A percentile compares a stretch with the other conserved stretches of the same genome.
These are phyloP conservation scores for Annona squamosa DNA, from an alignment of 164 flowering plant species.

Conservation along the genomic window DNA sequence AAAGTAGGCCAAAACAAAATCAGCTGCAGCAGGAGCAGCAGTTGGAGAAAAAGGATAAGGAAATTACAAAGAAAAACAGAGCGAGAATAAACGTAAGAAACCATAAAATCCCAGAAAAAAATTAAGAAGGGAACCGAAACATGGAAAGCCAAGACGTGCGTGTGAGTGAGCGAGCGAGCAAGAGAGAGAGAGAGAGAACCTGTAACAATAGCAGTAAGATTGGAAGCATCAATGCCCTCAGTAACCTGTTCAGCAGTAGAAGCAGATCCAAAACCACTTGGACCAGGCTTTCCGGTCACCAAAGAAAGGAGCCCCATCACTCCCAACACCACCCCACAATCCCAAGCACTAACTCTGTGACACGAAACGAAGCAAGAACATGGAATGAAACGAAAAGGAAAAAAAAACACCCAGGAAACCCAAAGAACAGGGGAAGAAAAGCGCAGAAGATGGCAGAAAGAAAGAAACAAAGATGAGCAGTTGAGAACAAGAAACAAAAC, in stretches of 20 bases:
- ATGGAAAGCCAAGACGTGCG: not conserved
- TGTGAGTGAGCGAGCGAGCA: not conserved
- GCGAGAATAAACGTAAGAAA: not conserved
- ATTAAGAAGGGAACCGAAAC: not conserved
- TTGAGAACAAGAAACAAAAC: not conserved
- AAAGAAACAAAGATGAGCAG: not conserved
- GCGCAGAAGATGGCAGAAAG: not conserved
- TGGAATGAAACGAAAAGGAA: not conserved
- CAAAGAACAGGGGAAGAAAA: not conserved
- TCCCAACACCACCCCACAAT: not conserved
- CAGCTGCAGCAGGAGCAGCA: not conserved
- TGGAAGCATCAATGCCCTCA: slow-evolving; percentile 53
- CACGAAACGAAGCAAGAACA: not conserved
- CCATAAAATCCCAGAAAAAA: not conserved
- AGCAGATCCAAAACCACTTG: slow-evolving; percentile 83
- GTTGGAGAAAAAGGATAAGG: too few species aligned
- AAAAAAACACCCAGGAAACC: not conserved
- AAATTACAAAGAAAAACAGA: not conserved
- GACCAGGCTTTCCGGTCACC: slow-evolving; percentile 61
- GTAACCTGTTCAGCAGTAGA: slow-evolving; percentile 85
- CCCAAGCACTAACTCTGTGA: not conserved
- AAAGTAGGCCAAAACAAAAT: not conserved
- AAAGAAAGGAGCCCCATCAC: slow-evolving; percentile 36
- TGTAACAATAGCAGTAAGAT: slow-evolving; percentile 67
- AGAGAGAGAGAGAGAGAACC: slow-evolving; percentile 27